Percentiles rank a stretch among this genome's conserved stretches.
Evolutionary conservation across 257 asterid genomes (phyloP).

Genomic region (Nicotiana attenuata): DNA sequence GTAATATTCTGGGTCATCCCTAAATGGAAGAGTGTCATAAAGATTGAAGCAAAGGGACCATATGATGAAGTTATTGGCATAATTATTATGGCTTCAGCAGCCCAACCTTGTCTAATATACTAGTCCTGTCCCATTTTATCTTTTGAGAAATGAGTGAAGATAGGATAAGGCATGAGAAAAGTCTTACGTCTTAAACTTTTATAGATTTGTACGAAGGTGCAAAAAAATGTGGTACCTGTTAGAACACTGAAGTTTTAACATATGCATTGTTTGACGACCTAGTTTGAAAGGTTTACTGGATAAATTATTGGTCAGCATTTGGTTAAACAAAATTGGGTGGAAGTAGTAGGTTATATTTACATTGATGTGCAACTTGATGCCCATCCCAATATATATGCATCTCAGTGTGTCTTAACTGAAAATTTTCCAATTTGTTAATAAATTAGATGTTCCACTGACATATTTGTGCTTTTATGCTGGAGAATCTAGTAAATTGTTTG

Average conservation of each 20-base stretch:
- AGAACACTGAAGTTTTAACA: not conserved
- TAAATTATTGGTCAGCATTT: not conserved
- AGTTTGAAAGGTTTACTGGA: slow-evolving; percentile 1
- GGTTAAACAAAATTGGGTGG: not conserved
- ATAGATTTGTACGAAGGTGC: not conserved
- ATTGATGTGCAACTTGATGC: not conserved
- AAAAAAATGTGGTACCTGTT: not conserved
- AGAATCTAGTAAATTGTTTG: not conserved
- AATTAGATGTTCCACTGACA: not conserved
- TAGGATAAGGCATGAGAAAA: not conserved
- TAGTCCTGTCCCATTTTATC: not conserved
- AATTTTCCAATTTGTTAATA: not conserved
- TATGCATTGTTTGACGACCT: not conserved
- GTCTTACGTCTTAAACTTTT: not conserved
- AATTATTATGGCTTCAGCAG: not conserved
- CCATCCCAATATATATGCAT: not conserved
- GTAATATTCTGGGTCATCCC: slow-evolving; percentile 3
- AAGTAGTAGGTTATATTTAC: not conserved
- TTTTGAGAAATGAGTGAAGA: not conserved
- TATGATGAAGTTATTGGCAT: not conserved
- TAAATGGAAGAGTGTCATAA: not conserved
- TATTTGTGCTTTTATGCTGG: slow-evolving; percentile 5
- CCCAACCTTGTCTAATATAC: slow-evolving; percentile 3
- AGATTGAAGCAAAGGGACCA: not conserved
- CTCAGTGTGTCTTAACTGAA: not conserved